Percentiles rank a stretch among this genome's conserved stretches.
phyloP scores from a whole-genome alignment of 352 stramenopile species.

The Poterioochromonas sp. region DNA sequence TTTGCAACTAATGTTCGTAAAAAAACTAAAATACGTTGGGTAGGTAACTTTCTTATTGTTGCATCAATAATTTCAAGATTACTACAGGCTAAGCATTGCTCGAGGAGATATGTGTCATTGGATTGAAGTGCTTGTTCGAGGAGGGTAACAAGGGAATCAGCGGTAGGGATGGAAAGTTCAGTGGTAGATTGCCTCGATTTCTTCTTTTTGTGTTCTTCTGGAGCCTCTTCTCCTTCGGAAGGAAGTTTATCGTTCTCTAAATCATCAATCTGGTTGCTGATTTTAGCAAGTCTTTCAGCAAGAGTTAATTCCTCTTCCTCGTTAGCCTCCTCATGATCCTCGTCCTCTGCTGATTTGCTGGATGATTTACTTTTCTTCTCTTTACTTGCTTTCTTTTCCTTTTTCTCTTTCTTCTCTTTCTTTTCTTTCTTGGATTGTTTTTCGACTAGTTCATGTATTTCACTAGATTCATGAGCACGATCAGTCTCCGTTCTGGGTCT shows the following conservation, averaged over 20 bases:
- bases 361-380: not conserved
- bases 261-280: too few relatives aligned
- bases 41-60: not conserved
- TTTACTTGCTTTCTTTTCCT: not conserved
- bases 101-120: not conserved
- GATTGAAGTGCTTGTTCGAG: conserved; percentile 32
- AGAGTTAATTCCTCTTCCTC: not conserved
- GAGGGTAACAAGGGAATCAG: conserved; percentile 19
- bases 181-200: too few relatives aligned
- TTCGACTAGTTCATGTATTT: not conserved
- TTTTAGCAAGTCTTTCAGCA: not conserved
- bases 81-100: conserved; percentile 24
- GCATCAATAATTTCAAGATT: not conserved
- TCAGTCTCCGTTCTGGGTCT: too few relatives aligned
- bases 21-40: not conserved
- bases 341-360: not conserved
- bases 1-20: conserved; percentile 25
- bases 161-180: not conserved
- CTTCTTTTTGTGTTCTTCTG: too few relatives aligned
- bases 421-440: not conserved
- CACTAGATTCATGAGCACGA: too few relatives aligned
- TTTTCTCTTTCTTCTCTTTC: not conserved
- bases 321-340: not conserved
- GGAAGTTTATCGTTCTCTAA: too few relatives aligned
- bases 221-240: too few relatives aligned